A percentile compares a stretch with the other conserved stretches of the same genome.
Evolutionary conservation across 1,284 basidiomycete species (phyloP).

Genomic region (Cronartium ribicola): DNA sequence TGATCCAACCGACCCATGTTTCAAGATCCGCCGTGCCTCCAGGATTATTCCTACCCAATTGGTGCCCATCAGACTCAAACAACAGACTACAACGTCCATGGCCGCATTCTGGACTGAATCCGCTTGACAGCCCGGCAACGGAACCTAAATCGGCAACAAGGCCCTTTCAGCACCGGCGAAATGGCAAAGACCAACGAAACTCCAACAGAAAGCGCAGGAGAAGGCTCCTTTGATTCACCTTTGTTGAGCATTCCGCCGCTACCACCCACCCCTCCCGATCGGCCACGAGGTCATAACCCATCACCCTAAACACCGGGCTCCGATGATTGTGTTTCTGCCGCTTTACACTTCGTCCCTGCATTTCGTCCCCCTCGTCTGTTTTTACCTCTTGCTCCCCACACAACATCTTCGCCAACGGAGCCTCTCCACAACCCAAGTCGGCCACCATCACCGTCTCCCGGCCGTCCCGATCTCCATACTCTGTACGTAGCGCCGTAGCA

Average conservation of each 20-base stretch:
- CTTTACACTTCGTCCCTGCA: constrained; percentile 51
- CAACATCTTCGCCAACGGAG: constrained; percentile 65
- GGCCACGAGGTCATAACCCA: constrained; percentile 77
- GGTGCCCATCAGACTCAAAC: constrained; percentile 91
- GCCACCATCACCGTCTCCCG: constrained; percentile 66
- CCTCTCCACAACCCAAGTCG: constrained; percentile 94
- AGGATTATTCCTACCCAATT: constrained; percentile 89
- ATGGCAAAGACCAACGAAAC: not conserved
- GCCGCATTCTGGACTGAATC: constrained; percentile 46
- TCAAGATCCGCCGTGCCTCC: constrained; percentile 82
- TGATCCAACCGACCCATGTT: constrained; percentile 59
- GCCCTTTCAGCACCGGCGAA: constrained; percentile 38
- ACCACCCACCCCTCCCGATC: constrained; percentile 59
- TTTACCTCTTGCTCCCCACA: constrained; percentile 44
- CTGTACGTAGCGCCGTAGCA: constrained; percentile 42
- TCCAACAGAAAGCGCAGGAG: not conserved
- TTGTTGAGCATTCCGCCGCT: constrained; percentile 46
- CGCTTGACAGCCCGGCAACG: constrained; percentile 45
- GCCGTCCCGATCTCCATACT: constrained; percentile 13
- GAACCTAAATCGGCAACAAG: constrained; percentile 43
- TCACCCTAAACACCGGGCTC: constrained; percentile 67
- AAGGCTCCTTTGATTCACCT: constrained; percentile 43
- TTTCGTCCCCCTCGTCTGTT: constrained; percentile 64
- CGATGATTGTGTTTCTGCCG: constrained; percentile 46
- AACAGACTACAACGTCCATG: constrained; percentile 80